Evolutionary conservation across 352 stramenopile species (phyloP).

Genomic region (Phytophthora hibernalis): DNA sequence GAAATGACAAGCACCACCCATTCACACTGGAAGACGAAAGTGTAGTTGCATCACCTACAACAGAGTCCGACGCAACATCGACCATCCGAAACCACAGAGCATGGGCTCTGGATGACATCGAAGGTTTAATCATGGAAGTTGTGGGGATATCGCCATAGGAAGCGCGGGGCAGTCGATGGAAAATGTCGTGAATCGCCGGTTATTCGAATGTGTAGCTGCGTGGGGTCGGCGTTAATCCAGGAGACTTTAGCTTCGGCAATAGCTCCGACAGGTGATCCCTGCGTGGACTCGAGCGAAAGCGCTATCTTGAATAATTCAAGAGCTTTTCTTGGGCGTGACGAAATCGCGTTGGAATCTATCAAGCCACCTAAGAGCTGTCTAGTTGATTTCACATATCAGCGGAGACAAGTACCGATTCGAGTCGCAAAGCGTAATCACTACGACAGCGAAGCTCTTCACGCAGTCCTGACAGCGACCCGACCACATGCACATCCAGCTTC

Average conservation of each 20-base stretch:
- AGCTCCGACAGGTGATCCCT: conserved; percentile 23
- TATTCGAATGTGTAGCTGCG: conserved; percentile 39
- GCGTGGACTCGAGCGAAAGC: conserved; percentile 19
- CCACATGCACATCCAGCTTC: conserved; percentile 24
- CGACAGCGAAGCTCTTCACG: conserved; percentile 26
- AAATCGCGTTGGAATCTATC: conserved; percentile 15
- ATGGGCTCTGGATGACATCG: conserved; percentile 35
- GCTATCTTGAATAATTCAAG: conserved; percentile 2
- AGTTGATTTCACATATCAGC: conserved; percentile 30
- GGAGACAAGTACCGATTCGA: conserved; percentile 30
- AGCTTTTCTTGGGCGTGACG: conserved; percentile 17
- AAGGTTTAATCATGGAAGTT: conserved; percentile 35
- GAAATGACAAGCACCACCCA: not conserved
- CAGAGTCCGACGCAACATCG: not conserved
- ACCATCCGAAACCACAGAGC: not conserved
- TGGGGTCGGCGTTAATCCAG: conserved; percentile 30
- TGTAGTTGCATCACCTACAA: not conserved
- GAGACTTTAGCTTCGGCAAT: conserved; percentile 30
- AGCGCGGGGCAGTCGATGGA: conserved; percentile 33
- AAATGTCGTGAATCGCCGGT: conserved; percentile 28
- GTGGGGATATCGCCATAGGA: conserved; percentile 31
- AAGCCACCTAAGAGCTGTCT: conserved; percentile 23
- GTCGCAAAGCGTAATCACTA: conserved; percentile 9
- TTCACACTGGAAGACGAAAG: not conserved
- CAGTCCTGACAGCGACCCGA: conserved; percentile 20